Conservation (phyloP, 129 eudicot species). For the Pittosporum tobira region DNA sequence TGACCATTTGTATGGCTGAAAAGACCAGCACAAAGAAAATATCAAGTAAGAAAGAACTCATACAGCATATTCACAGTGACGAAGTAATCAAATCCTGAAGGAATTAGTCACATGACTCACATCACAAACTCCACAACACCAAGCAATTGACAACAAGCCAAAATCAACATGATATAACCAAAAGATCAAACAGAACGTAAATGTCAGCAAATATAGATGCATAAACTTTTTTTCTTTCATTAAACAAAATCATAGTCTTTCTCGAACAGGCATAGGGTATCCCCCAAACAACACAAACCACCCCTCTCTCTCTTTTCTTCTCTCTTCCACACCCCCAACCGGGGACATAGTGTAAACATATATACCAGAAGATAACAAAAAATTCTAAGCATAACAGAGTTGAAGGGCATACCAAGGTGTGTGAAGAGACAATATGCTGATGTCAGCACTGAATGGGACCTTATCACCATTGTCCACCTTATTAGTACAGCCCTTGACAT, state of each 20-base stretch:
- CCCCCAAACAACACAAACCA: too few relatives aligned
- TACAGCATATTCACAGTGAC: not conserved
- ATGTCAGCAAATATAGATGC: not conserved
- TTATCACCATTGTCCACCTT: slow-evolving; percentile 78
- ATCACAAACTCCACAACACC: not conserved
- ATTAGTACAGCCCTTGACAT: slow-evolving; percentile 82
- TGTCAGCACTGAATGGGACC: slow-evolving; percentile 49
- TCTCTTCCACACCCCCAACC: too few relatives aligned
- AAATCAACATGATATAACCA: not conserved
- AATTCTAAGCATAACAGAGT: not conserved
- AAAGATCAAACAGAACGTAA: not conserved
- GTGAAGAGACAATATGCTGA: slow-evolving; percentile 55
- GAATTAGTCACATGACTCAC: not conserved
- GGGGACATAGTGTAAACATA: not conserved
- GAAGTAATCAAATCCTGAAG: not conserved
- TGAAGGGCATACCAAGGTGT: slow-evolving; percentile 66
- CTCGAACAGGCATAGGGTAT: too few relatives aligned
- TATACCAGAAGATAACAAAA: not conserved
- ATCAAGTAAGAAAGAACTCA: not conserved
- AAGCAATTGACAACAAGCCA: not conserved
- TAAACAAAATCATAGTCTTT: not conserved
- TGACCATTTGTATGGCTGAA: slow-evolving; percentile 89
- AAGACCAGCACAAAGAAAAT: slow-evolving; percentile 11
- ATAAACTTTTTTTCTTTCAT: too few relatives aligned
- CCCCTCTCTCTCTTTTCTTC: too few relatives aligned